A percentile compares a stretch with the other conserved stretches of the same genome.
Evolutionary conservation across 768 basidiomycete genomes (phyloP).

Genomic region (Termitomyces sp.): DNA sequence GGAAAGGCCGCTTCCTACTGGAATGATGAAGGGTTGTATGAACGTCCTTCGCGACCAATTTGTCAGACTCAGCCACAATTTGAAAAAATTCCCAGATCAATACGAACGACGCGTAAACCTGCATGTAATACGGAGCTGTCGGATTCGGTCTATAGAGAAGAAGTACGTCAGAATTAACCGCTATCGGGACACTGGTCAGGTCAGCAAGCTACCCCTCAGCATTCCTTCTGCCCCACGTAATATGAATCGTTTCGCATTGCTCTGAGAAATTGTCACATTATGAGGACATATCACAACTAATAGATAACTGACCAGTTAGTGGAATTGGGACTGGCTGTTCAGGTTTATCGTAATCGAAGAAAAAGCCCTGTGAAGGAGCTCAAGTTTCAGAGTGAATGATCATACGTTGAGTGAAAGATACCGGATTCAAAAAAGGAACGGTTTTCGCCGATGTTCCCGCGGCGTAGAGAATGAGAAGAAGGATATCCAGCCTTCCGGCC

Average conservation of each 20-base stretch:
- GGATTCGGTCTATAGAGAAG: not conserved
- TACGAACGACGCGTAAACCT: not conserved
- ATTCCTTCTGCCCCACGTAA: not conserved
- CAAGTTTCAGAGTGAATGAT: no score
- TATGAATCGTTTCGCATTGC: not conserved
- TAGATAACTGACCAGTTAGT: not conserved
- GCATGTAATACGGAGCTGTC: not conserved
- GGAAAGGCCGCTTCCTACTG: not conserved
- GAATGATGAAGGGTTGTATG: not conserved
- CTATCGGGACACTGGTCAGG: no score
- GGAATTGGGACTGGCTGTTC: not conserved
- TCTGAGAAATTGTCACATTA: not conserved
- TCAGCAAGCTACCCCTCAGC: not conserved
- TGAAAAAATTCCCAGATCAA: not conserved
- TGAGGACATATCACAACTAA: no score
- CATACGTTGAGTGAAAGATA: not conserved
- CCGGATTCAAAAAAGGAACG: not conserved
- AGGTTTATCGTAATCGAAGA: not conserved
- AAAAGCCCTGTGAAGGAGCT: not conserved
- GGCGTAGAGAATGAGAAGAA: not conserved
- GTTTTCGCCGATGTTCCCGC: not conserved
- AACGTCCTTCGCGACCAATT: not conserved
- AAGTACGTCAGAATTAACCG: not conserved
- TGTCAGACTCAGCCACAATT: not conserved
- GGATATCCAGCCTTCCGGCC: not conserved